A percentile compares a stretch with the other conserved stretches of the same genome.
These are phyloP conservation scores for Tephrocybe sp. DNA, from an alignment of 768 basidiomycete species.

Conservation along the genomic window DNA sequence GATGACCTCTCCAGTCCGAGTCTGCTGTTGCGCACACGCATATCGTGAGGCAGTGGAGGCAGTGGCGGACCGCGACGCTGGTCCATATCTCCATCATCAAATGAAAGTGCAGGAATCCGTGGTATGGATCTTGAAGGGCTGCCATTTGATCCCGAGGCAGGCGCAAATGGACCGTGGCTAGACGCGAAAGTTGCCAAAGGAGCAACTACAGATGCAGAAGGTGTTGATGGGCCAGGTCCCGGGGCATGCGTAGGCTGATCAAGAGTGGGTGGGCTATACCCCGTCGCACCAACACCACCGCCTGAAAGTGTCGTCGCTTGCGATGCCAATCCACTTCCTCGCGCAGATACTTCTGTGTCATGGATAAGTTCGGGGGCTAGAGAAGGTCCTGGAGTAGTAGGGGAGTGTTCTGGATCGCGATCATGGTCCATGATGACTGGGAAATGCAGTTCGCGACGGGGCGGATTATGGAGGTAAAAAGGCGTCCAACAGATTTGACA, in stretches of 20 bases:
- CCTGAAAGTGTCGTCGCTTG: too few species aligned
- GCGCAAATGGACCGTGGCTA: background rate
- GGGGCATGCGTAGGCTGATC: background rate
- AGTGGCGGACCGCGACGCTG: slow-evolving; percentile 9
- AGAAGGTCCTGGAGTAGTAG: background rate
- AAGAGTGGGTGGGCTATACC: background rate
- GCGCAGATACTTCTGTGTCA: background rate
- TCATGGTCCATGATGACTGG: slow-evolving; percentile 13
- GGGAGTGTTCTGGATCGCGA: slow-evolving; percentile 8
- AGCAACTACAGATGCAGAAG: background rate
- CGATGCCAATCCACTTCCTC: too few species aligned
- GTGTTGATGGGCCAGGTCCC: background rate
- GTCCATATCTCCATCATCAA: slow-evolving; percentile 5
- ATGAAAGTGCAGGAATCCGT: background rate
- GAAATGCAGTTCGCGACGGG: background rate
- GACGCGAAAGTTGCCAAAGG: background rate
- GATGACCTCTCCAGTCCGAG: slow-evolving; percentile 1
- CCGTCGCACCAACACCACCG: too few species aligned
- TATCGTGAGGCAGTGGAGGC: slow-evolving; percentile 19
- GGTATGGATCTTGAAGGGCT: slow-evolving; percentile 9
- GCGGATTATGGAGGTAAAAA: background rate
- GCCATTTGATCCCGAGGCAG: slow-evolving; percentile 3
- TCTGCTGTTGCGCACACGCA: slow-evolving; percentile 10
- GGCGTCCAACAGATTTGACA: background rate
- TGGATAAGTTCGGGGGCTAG: background rate